phyloP scores from a whole-genome alignment of 305 asterid species.

The Nicotiana rustica region DNA sequence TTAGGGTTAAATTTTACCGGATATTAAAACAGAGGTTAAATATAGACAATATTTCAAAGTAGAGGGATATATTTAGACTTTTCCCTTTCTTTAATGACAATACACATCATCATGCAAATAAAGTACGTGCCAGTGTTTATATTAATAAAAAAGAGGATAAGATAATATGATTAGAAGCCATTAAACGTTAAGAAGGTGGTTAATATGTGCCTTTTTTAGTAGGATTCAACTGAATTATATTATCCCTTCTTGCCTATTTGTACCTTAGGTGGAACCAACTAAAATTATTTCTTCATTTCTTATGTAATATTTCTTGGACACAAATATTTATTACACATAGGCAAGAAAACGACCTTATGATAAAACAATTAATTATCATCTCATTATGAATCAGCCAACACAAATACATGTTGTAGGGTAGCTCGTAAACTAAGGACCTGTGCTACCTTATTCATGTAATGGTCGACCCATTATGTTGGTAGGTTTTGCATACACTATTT shows the following conservation, averaged over 20 bases:
- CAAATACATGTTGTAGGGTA: constrained; percentile 42
- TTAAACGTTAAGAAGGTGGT: constrained; percentile 43
- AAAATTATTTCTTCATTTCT: background rate
- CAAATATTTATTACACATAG: constrained; percentile 18
- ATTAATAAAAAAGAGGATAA: constrained; percentile 49
- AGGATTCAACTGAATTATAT: constrained; percentile 44
- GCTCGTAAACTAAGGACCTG: constrained; percentile 49
- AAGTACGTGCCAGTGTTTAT: constrained; percentile 28
- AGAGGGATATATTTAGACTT: too few species aligned
- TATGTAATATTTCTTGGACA: background rate
- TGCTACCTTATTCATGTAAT: constrained; percentile 48
- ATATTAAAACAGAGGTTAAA: too few species aligned
- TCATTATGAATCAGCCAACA: constrained; percentile 30
- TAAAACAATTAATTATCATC: constrained; percentile 37
- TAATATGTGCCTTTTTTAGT: constrained; percentile 45
- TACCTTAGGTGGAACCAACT: constrained; percentile 40
- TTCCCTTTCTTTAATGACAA: background rate
- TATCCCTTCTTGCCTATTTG: constrained; percentile 37
- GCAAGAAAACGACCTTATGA: constrained; percentile 29
- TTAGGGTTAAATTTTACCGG: too few species aligned
- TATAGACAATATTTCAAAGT: too few species aligned
- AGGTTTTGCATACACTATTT: constrained; percentile 46
- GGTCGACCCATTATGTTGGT: constrained; percentile 66
- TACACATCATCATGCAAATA: background rate
- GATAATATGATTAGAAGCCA: constrained; percentile 36